A percentile compares a stretch with the other conserved stretches of the same genome.
These are phyloP conservation scores for Ceratocystis papillata DNA, from an alignment of 2,329 filamentous ascomycete species.

Conservation along the genomic window DNA sequence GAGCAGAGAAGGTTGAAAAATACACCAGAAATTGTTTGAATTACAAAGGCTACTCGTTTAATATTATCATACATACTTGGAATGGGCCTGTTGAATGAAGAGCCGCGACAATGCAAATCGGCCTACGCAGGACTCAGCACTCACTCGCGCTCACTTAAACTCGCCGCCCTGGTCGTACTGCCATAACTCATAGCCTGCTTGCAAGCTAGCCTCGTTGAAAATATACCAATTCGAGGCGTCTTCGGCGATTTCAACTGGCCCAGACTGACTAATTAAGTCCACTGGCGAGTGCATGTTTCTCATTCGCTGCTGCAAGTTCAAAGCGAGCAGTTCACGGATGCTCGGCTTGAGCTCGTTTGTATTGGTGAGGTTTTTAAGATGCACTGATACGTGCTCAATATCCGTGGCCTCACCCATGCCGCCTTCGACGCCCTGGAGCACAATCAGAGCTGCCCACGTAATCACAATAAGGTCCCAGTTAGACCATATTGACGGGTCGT, in stretches of 20 bases:
- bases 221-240: conserved; percentile 28
- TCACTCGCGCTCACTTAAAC: background rate
- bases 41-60: background rate
- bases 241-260: conserved; percentile 23
- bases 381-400: conserved; percentile 29
- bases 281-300: conserved; percentile 28
- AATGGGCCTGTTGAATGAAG: too few relatives aligned
- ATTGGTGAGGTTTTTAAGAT: conserved; percentile 29
- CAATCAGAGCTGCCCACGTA: conserved; percentile 37
- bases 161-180: conserved; percentile 1
- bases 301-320: conserved; percentile 29
- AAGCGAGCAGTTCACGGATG: conserved; percentile 27
- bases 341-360: conserved; percentile 29
- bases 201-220: conserved; percentile 28
- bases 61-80: background rate
- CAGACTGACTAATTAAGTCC: conserved; percentile 23
- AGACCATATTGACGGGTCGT: conserved; percentile 36
- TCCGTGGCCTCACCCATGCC: conserved; percentile 33
- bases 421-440: conserved; percentile 35
- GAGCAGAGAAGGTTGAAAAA: background rate
- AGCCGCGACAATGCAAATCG: too few relatives aligned
- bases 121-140: too few relatives aligned
- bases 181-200: conserved; percentile 26
- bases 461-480: conserved; percentile 38
- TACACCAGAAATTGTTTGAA: background rate